Conservation (phyloP, 768 basidiomycete species). For the Lyophyllum decastes region DNA sequence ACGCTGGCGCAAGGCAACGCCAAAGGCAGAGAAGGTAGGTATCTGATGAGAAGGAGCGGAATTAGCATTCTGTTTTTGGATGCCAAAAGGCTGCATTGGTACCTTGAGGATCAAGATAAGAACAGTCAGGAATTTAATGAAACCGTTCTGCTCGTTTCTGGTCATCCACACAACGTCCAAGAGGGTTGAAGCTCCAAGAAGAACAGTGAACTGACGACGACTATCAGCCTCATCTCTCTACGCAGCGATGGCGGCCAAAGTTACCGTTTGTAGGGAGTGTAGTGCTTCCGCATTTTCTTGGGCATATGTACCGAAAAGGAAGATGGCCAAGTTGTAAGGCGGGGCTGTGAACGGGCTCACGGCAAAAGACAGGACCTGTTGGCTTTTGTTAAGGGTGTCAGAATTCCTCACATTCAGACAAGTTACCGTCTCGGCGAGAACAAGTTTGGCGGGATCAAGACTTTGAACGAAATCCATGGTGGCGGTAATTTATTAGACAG, state of each 20-base stretch:
- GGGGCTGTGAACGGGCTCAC: slow-evolving; percentile 59
- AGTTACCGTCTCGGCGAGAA: slow-evolving; percentile 60
- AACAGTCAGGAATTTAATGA: slow-evolving; percentile 56
- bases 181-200: slow-evolving; percentile 60
- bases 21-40: slow-evolving; percentile 58
- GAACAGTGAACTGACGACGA: slow-evolving; percentile 56
- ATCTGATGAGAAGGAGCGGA: slow-evolving; percentile 36
- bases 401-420: background rate
- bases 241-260: slow-evolving; percentile 14
- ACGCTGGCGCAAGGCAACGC: slow-evolving; percentile 54
- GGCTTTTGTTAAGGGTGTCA: background rate
- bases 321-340: slow-evolving; percentile 79
- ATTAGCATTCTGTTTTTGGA: background rate
- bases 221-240: background rate
- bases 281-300: slow-evolving; percentile 68
- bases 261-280: slow-evolving; percentile 66
- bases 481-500: background rate
- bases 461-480: slow-evolving; percentile 67
- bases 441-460: slow-evolving; percentile 73
- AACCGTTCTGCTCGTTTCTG: slow-evolving; percentile 52
- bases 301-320: slow-evolving; percentile 74
- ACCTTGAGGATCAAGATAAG: slow-evolving; percentile 64
- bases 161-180: slow-evolving; percentile 76
- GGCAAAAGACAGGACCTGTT: slow-evolving; percentile 62
- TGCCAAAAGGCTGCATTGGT: background rate